Percentiles rank a stretch among this genome's conserved stretches.
phyloP scores from a whole-genome alignment of 2,329 filamentous ascomycete species.

The Fusarium sp. region DNA sequence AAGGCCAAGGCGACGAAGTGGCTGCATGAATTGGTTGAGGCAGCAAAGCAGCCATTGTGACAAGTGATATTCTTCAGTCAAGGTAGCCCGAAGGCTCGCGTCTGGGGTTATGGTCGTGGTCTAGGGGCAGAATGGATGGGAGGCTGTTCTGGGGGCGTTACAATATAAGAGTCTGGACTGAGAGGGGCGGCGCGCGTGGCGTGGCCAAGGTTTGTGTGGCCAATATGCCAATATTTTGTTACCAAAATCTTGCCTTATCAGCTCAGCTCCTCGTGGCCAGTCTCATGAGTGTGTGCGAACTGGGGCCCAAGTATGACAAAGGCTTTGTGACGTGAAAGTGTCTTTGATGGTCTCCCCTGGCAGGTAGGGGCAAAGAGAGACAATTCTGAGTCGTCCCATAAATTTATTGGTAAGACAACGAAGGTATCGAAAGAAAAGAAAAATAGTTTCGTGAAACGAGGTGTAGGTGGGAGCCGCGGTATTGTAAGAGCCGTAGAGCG shows the following conservation, averaged over 20 bases:
- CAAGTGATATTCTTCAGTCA: not conserved
- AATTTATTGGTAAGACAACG: slow-evolving; percentile 35
- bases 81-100: slow-evolving; percentile 3
- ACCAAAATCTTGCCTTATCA: slow-evolving; percentile 19
- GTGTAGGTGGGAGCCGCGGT: slow-evolving; percentile 17
- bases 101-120: not conserved
- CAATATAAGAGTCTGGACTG: slow-evolving; percentile 39
- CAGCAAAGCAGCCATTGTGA: slow-evolving; percentile 32
- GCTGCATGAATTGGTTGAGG: slow-evolving; percentile 25
- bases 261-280: slow-evolving; percentile 27
- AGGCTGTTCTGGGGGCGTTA: slow-evolving; percentile 31
- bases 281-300: slow-evolving; percentile 8
- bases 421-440: slow-evolving; percentile 23
- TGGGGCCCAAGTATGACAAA: slow-evolving; percentile 15
- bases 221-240: slow-evolving; percentile 35
- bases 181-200: slow-evolving; percentile 32
- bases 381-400: slow-evolving; percentile 24
- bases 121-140: slow-evolving; percentile 16
- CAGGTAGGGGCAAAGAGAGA: slow-evolving; percentile 20
- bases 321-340: slow-evolving; percentile 24
- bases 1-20: slow-evolving; percentile 23
- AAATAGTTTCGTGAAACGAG: slow-evolving; percentile 16
- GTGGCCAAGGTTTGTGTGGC: slow-evolving; percentile 35
- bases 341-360: slow-evolving; percentile 27
- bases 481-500: slow-evolving; percentile 1